phyloP scores from a whole-genome alignment of 2,329 filamentous ascomycete genomes.

The Keithomyces neogunnii region DNA sequence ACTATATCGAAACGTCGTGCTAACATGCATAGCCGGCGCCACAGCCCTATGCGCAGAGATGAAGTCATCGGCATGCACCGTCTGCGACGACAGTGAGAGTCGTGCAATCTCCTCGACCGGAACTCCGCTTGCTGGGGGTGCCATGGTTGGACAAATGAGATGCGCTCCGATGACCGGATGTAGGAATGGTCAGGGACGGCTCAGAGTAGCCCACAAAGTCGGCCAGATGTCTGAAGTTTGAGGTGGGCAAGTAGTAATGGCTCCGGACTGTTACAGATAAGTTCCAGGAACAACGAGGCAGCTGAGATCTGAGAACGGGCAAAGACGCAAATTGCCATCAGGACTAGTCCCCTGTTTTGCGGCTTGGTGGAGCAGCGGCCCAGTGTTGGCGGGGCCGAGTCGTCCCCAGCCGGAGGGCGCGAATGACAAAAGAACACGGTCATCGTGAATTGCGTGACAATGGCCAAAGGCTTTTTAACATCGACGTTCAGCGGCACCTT shows the following conservation, averaged over 20 bases:
- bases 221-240: too few species aligned
- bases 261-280: neutral
- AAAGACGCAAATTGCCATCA: neutral
- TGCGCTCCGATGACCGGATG: neutral
- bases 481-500: too few species aligned
- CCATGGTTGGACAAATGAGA: neutral
- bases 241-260: too few species aligned
- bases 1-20: constrained; percentile 82
- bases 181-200: too few species aligned
- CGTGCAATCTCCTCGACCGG: constrained; percentile 10
- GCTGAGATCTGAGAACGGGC: neutral
- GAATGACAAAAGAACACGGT: neutral
- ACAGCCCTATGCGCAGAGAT: constrained; percentile 70
- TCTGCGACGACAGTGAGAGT: constrained; percentile 54
- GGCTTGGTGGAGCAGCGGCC: neutral
- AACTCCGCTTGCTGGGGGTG: neutral
- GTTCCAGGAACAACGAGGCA: neutral
- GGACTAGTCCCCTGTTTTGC: neutral
- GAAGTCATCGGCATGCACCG: constrained; percentile 76
- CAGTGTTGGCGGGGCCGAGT: neutral
- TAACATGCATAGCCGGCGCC: constrained; percentile 81
- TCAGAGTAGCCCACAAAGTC: too few species aligned
- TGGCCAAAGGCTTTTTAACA: too few species aligned
- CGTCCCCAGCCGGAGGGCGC: neutral
- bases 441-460: neutral